These are phyloP conservation scores for Bombardia bombarda DNA, from an alignment of 495 filamentous ascomycete genomes.

Conservation along the genomic window DNA sequence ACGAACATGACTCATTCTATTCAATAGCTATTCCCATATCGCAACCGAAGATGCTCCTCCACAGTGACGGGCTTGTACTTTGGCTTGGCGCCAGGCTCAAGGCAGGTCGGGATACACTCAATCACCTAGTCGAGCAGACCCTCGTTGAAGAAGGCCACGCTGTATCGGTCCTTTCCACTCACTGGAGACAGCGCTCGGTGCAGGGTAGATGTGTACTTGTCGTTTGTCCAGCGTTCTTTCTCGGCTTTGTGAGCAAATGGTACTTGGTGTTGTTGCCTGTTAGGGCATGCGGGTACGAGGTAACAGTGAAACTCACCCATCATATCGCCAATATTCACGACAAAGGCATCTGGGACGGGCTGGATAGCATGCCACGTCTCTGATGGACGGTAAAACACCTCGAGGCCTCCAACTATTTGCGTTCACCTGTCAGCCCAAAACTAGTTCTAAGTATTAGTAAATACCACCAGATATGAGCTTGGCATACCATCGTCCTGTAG, in stretches of 20 bases:
- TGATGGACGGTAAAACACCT: conserved; percentile 32
- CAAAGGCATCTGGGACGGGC: conserved; percentile 27
- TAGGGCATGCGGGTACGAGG: not conserved
- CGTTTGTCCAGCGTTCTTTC: conserved; percentile 28
- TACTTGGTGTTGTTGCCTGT: conserved; percentile 1
- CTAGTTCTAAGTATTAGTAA: conserved; percentile 49
- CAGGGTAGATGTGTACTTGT: conserved; percentile 34
- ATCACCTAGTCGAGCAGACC: conserved; percentile 27
- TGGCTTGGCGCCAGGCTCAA: conserved; percentile 20
- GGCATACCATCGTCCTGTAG: conserved; percentile 34
- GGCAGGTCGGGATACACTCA: conserved; percentile 26
- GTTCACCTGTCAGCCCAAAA: too few species aligned
- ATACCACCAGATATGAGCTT: conserved; percentile 37
- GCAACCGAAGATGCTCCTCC: conserved; percentile 29
- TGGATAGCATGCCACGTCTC: conserved; percentile 33
- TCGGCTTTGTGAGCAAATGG: not conserved
- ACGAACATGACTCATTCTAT: too few species aligned
- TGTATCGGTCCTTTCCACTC: conserved; percentile 38
- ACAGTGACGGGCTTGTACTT: conserved; percentile 23
- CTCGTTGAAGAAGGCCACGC: conserved; percentile 43
- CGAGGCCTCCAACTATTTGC: conserved; percentile 37
- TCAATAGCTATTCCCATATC: conserved; percentile 25
- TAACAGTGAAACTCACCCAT: conserved; percentile 12
- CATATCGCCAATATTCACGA: conserved; percentile 41
- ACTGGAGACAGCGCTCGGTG: conserved; percentile 38